A percentile compares a stretch with the other conserved stretches of the same genome.
phyloP scores from a whole-genome alignment of 1,284 basidiomycete genomes.

The Porogramme epimiltina region DNA sequence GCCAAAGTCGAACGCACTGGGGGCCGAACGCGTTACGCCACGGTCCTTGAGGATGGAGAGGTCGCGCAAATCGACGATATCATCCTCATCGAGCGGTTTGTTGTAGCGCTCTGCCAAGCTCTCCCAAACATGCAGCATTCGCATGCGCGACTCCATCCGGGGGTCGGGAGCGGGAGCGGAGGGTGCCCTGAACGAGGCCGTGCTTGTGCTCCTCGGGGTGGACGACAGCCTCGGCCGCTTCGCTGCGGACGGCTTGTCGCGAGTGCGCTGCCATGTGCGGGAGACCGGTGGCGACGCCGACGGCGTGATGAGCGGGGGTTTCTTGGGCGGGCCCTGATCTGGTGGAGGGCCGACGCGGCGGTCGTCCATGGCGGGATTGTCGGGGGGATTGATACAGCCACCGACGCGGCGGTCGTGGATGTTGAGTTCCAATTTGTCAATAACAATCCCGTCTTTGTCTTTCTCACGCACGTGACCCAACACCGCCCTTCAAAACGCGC shows the following conservation, averaged over 20 bases:
- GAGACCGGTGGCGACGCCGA: conserved; percentile 36
- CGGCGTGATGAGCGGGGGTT: conserved; percentile 32
- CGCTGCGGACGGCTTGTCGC: conserved; percentile 35
- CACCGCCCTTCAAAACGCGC: not conserved
- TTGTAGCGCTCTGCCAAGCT: conserved; percentile 67
- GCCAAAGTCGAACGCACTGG: conserved; percentile 47
- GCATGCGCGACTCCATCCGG: conserved; percentile 29
- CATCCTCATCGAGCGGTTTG: conserved; percentile 69
- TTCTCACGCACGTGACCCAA: conserved; percentile 20
- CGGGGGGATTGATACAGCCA: conserved; percentile 3
- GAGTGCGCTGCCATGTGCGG: conserved; percentile 12
- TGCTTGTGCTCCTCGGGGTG: conserved; percentile 18
- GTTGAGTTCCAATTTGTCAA: conserved; percentile 13
- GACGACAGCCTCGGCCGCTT: conserved; percentile 41
- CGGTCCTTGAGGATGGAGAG: conserved; percentile 64
- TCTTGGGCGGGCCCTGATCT: conserved; percentile 3
- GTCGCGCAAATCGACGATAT: conserved; percentile 68
- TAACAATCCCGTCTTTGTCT: conserved; percentile 6
- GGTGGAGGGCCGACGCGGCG: not conserved
- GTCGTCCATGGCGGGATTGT: conserved; percentile 15
- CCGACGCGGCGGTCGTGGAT: not conserved
- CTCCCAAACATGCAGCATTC: conserved; percentile 64
- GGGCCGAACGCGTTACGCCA: conserved; percentile 55
- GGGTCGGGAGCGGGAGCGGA: conserved; percentile 19
- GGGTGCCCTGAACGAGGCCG: conserved; percentile 20